A percentile compares a stretch with the other conserved stretches of the same genome.
These are phyloP conservation scores for Kalaharituber pfeilii DNA, from an alignment of 2,329 filamentous ascomycete species.

Conservation along the genomic window DNA sequence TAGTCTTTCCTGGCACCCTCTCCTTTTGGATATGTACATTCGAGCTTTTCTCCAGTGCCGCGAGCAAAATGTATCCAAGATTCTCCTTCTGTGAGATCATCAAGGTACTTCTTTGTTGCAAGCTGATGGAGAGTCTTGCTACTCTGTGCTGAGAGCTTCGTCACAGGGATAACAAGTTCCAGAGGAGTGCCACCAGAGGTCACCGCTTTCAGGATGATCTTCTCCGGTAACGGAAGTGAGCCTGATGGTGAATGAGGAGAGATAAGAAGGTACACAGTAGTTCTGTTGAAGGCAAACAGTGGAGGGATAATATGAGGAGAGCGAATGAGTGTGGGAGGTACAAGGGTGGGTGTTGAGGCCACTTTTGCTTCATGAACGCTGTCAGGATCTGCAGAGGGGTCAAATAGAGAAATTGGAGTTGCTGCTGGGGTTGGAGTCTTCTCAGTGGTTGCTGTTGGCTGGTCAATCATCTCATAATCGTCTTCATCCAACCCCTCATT, in stretches of 20 bases:
- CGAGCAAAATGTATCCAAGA: constrained; percentile 33
- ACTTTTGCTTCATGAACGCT: constrained; percentile 27
- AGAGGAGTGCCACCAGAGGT: constrained; percentile 31
- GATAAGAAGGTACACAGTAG: constrained; percentile 47
- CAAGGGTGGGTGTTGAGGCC: constrained; percentile 35
- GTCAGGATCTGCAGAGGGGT: constrained; percentile 33
- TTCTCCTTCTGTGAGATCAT: constrained; percentile 51
- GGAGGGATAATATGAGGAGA: constrained; percentile 45
- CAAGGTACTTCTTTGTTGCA: constrained; percentile 47
- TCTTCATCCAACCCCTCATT: constrained; percentile 26
- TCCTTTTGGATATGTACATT: constrained; percentile 33
- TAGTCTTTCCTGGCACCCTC: constrained; percentile 33
- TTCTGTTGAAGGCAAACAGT: constrained; percentile 49
- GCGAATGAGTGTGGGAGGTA: constrained; percentile 43
- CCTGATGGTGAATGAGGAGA: constrained; percentile 26
- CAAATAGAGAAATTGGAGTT: constrained; percentile 43
- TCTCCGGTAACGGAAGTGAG: constrained; percentile 26
- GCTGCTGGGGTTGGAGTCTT: constrained; percentile 17
- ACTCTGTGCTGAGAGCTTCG: constrained; percentile 28
- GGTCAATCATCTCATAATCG: constrained; percentile 13
- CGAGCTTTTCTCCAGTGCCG: constrained; percentile 28
- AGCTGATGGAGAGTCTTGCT: constrained; percentile 49
- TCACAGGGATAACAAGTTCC: constrained; percentile 46
- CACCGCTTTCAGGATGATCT: constrained; percentile 27
- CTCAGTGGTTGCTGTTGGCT: constrained; percentile 3